Conservation (phyloP, 169 alveolate genomes). For the Plasmodium gonderi region DNA sequence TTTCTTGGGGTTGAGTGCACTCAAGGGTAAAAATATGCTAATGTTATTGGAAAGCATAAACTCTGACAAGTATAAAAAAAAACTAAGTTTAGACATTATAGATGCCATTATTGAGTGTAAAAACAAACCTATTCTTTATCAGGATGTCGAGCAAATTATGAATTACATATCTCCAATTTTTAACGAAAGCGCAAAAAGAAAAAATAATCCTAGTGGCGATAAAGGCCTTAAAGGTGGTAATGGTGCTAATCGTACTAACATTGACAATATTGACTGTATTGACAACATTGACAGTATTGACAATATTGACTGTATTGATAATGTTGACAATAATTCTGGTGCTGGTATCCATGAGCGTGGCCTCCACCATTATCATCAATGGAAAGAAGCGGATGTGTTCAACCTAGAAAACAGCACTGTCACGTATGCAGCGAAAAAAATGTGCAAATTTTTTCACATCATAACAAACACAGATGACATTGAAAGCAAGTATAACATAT, state of each 20-base stretch:
- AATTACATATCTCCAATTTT: slow-evolving; percentile 44
- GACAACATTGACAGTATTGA: too few relatives aligned
- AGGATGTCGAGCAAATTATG: slow-evolving; percentile 37
- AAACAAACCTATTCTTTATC: slow-evolving; percentile 17
- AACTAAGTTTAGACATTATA: slow-evolving; percentile 41
- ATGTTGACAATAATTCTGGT: too few relatives aligned
- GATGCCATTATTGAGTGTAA: slow-evolving; percentile 68
- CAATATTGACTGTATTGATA: too few relatives aligned
- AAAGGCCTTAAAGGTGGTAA: too few relatives aligned
- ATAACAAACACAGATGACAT: slow-evolving; percentile 49
- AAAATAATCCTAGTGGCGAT: not conserved
- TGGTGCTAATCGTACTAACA: too few relatives aligned
- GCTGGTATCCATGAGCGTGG: not conserved
- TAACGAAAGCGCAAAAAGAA: slow-evolving; percentile 17
- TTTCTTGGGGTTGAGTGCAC: slow-evolving; percentile 36
- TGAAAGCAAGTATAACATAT: slow-evolving; percentile 24
- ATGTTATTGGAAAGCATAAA: slow-evolving; percentile 13
- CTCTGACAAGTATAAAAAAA: slow-evolving; percentile 39
- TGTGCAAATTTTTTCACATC: slow-evolving; percentile 67
- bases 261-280: too few relatives aligned
- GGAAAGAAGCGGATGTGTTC: slow-evolving; percentile 9
- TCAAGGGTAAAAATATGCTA: slow-evolving; percentile 44
- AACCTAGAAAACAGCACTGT: slow-evolving; percentile 30
- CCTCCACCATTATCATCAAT: not conserved
- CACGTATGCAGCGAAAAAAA: slow-evolving; percentile 24